Percentiles rank a stretch among this genome's conserved stretches.
phyloP scores from a whole-genome alignment of 305 asterid genomes.

The Ilex paraguariensis region DNA sequence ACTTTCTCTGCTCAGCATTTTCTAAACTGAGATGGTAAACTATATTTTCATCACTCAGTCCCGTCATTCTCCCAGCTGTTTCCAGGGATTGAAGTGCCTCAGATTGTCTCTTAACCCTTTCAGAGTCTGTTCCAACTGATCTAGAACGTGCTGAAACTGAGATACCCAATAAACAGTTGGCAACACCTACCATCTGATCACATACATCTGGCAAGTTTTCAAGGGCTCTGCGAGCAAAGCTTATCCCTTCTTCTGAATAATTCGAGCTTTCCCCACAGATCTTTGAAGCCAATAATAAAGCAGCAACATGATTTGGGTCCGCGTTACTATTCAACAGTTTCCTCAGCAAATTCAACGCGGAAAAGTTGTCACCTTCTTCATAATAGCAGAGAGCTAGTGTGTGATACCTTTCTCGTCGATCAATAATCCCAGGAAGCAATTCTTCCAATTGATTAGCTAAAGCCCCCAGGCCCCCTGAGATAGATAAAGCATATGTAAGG shows the following conservation, averaged over 20 bases:
- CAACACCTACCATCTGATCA: conserved; percentile 51
- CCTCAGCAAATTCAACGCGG: conserved; percentile 64
- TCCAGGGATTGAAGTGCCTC: conserved; percentile 68
- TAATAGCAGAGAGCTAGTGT: conserved; percentile 77
- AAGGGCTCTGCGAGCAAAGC: conserved; percentile 57
- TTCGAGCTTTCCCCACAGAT: conserved; percentile 46
- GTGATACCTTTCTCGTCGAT: conserved; percentile 53
- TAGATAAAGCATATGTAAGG: conserved; percentile 75
- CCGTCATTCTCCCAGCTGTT: conserved; percentile 58
- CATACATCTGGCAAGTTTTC: conserved; percentile 48
- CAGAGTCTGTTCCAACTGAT: conserved; percentile 35
- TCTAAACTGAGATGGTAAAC: conserved; percentile 68
- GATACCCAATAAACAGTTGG: conserved; percentile 59
- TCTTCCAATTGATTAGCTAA: conserved; percentile 81
- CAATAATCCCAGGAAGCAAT: conserved; percentile 66
- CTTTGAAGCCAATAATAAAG: conserved; percentile 63
- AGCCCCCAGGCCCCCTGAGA: conserved; percentile 66
- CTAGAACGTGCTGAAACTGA: conserved; percentile 52
- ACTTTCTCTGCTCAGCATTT: conserved; percentile 85
- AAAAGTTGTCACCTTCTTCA: conserved; percentile 57
- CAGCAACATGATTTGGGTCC: conserved; percentile 36
- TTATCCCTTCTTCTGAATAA: conserved; percentile 50
- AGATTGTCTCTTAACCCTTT: conserved; percentile 49
- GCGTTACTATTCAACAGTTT: conserved; percentile 39
- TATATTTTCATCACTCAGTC: conserved; percentile 51